These are phyloP conservation scores for Symmetrospora coprosmae DNA, from an alignment of 768 basidiomycete species.

Conservation along the genomic window DNA sequence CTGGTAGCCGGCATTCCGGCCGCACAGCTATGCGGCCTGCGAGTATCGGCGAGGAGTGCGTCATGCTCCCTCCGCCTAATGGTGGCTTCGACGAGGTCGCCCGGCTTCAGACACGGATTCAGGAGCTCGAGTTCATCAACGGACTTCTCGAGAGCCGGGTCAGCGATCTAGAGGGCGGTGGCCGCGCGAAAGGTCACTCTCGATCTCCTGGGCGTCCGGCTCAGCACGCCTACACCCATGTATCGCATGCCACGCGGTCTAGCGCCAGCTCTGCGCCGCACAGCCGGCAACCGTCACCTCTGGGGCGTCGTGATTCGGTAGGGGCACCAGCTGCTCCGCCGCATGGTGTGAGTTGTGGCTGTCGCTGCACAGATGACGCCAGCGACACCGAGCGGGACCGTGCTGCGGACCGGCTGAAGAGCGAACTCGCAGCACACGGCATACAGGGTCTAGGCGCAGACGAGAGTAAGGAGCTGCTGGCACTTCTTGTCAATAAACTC, in stretches of 20 bases:
- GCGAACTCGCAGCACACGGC: background rate
- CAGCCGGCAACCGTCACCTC: too few species aligned
- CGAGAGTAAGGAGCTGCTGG: constrained; percentile 4
- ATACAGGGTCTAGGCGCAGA: background rate
- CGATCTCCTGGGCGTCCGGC: background rate
- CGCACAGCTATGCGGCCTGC: background rate
- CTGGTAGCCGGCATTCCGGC: background rate
- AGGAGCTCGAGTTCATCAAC: constrained; percentile 24
- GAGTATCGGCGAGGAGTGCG: background rate
- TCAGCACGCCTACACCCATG: too few species aligned
- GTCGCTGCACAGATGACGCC: constrained; percentile 7
- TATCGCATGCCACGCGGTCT: too few species aligned
- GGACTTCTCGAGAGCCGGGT: constrained; percentile 13
- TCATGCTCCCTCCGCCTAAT: constrained; percentile 5
- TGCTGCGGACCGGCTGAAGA: constrained; percentile 3
- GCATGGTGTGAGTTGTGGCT: constrained; percentile 2
- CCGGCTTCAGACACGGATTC: constrained; percentile 3
- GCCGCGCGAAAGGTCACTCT: background rate
- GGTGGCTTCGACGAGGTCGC: constrained; percentile 10
- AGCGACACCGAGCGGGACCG: background rate
- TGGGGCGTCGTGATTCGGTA: too few species aligned
- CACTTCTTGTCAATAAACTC: background rate
- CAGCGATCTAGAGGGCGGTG: constrained; percentile 8
- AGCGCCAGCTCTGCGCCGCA: too few species aligned
- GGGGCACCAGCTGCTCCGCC: too few species aligned